Evolutionary conservation across 345 rosid genomes (phyloP), one percentile per base, ranked within the genome.

Genomic region (Citrus australasica): DNA sequence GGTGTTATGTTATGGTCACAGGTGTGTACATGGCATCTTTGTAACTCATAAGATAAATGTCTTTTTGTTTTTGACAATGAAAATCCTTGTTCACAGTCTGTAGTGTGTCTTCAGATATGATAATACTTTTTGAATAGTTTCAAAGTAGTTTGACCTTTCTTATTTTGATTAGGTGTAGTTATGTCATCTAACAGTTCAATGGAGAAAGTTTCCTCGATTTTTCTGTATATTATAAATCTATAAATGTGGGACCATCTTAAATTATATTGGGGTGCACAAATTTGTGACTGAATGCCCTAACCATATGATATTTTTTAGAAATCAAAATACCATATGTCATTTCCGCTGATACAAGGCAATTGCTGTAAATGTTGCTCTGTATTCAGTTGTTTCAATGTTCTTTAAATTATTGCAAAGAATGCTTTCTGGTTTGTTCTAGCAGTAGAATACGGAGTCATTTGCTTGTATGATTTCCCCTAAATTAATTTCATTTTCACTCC

Each of bases 1-100:
- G 98, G 98, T 84, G 86, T 94, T 66, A 91, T 88, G 92, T 86
- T 86, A 79, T 94, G 98, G 98, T 97, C 99, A 81, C 98, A 97
- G 97, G 98, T 97, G 64, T 53, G 82, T 24, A 30, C 24, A 30
- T 80, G 70, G 5, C 78, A 69, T 78, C 64, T 79, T n/a, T 37
- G 14, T 55, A 65, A 37, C 46, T n/a, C 38, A 33, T 32, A 21
- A 28, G 42, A 53, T 74, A 32, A 65, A 30, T 71, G 75, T n/a
- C 14, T 51, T 48, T 38, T 64, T 56, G 68, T 30, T 35, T 66
- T 71, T 22, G 61, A 48, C 22, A 19, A 62, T 35, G 46, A 28
- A 62, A 69, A 80, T 19, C 25, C 63, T 19, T 16, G 7, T 35
- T 27, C 48, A 9, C 25, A 7, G 69, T 62, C 17, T 10, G 5